Percentiles rank a stretch among this genome's conserved stretches.
These are phyloP conservation scores for Picochlorum sp. DNA, from an alignment of 139 green algal genomes.

Conservation along the genomic window DNA sequence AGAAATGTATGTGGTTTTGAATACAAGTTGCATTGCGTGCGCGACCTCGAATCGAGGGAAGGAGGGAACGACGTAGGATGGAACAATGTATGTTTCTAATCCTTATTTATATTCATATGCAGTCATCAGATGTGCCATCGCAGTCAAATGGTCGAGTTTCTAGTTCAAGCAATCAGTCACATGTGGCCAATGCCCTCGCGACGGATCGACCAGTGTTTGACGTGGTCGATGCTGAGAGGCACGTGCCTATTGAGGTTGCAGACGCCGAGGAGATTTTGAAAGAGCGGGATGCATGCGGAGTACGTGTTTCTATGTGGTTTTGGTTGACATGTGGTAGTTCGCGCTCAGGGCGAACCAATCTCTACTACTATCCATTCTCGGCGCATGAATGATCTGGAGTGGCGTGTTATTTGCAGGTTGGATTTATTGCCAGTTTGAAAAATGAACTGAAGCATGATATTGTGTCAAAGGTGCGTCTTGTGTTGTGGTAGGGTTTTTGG, in stretches of 20 bases:
- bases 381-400: no score
- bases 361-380: neutral
- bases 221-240: neutral
- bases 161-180: neutral
- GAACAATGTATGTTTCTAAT: no score
- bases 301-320: constrained; percentile 32
- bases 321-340: neutral
- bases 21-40: neutral
- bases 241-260: constrained; percentile 34
- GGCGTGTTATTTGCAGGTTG: constrained; percentile 56
- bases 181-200: neutral
- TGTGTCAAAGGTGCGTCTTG: constrained; percentile 62
- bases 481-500: neutral
- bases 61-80: no score
- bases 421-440: constrained; percentile 92
- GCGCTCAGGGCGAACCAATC: no score
- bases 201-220: neutral
- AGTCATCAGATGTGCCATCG: no score
- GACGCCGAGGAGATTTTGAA: constrained; percentile 84
- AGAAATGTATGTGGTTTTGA: no score
- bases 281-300: constrained; percentile 92
- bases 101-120: no score
- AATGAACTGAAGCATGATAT: constrained; percentile 82
- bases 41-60: neutral
- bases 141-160: neutral